A percentile compares a stretch with the other conserved stretches of the same genome.
phyloP scores from a whole-genome alignment of 208 protist genomes.

The Herpetomonas muscarum region DNA sequence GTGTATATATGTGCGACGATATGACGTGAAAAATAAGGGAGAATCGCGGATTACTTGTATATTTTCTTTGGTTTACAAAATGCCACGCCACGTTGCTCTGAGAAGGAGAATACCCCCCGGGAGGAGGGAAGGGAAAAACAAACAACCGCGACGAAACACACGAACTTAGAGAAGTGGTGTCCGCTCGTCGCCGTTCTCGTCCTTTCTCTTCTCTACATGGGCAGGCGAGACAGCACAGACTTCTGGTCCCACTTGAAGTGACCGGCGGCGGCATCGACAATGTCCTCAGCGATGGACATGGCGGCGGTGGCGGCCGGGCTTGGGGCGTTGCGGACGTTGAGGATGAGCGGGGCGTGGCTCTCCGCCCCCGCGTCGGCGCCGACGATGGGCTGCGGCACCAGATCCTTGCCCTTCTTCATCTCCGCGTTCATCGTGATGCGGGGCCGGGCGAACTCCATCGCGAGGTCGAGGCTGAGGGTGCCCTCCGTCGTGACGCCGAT shows the following conservation, averaged over 20 bases:
- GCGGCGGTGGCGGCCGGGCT: constrained; percentile 82
- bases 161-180: too few species aligned
- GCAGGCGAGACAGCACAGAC: background rate
- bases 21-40: too few species aligned
- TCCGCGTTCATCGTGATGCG: constrained; percentile 41
- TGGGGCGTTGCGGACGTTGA: constrained; percentile 90
- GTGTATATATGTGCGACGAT: too few species aligned
- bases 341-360: constrained; percentile 39
- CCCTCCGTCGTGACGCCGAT: constrained; percentile 53
- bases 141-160: too few species aligned
- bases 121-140: too few species aligned
- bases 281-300: constrained; percentile 86
- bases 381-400: constrained; percentile 33
- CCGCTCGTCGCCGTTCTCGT: too few species aligned
- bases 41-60: too few species aligned
- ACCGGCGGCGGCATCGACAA: constrained; percentile 48
- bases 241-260: constrained; percentile 64
- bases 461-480: constrained; percentile 58
- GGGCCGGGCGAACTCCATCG: constrained; percentile 68
- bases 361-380: constrained; percentile 2
- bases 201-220: background rate
- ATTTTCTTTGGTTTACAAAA: too few species aligned
- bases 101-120: too few species aligned
- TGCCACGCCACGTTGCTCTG: too few species aligned
- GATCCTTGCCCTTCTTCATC: constrained; percentile 26